Evolutionary conservation across 352 stramenopile species (phyloP).

Genomic region (Bremia lactucae): DNA sequence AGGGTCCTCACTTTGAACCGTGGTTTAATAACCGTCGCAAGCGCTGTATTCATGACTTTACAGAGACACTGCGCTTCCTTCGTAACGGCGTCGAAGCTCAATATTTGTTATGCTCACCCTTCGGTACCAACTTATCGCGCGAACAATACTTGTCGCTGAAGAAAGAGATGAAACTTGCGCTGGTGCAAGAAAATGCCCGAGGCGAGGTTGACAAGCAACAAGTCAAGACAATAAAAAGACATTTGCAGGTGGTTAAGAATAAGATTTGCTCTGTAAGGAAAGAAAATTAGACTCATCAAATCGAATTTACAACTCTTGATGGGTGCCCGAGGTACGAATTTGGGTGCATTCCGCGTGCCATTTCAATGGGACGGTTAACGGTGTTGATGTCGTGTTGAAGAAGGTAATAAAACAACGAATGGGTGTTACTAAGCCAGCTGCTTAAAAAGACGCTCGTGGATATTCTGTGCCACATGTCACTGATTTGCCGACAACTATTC

Average conservation of each 20-base stretch:
- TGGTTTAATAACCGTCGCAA: slow-evolving; percentile 67
- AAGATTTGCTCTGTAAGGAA: slow-evolving; percentile 23
- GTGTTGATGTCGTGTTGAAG: too few relatives aligned
- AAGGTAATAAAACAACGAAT: too few relatives aligned
- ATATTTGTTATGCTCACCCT: slow-evolving; percentile 30
- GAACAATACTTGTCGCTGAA: slow-evolving; percentile 38
- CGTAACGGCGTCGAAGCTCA: slow-evolving; percentile 31
- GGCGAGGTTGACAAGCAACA: slow-evolving; percentile 28
- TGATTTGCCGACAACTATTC: too few relatives aligned
- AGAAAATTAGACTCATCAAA: slow-evolving; percentile 10
- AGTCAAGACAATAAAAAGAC: slow-evolving; percentile 33
- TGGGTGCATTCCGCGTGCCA: too few relatives aligned
- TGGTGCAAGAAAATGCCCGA: slow-evolving; percentile 25
- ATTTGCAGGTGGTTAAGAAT: slow-evolving; percentile 36
- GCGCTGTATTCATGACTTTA: slow-evolving; percentile 60
- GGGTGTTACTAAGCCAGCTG: too few relatives aligned
- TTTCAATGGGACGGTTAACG: too few relatives aligned
- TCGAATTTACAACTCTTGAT: slow-evolving; percentile 8
- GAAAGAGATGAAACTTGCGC: slow-evolving; percentile 33
- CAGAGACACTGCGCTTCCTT: slow-evolving; percentile 39
- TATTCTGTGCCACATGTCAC: too few relatives aligned
- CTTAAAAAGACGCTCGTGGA: too few relatives aligned
- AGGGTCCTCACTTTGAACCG: slow-evolving; percentile 58
- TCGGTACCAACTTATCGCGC: slow-evolving; percentile 30
- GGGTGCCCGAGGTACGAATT: neutral